Evolutionary conservation across 1,139 yeast genomes (phyloP).

Genomic region (Lodderomyces oxycetoniae): DNA sequence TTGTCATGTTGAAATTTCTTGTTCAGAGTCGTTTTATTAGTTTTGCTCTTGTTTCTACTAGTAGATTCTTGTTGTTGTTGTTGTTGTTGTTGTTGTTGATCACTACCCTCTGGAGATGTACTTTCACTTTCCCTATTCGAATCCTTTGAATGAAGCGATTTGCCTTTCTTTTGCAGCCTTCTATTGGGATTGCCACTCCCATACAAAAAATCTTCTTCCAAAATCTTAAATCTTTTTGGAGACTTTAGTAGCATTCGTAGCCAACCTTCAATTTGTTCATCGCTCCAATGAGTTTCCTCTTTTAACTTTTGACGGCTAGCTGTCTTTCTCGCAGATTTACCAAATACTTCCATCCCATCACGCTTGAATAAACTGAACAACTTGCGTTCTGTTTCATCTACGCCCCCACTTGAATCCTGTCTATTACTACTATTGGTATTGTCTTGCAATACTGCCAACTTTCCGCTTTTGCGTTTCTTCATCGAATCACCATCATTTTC

Average conservation of each 20-base stretch:
- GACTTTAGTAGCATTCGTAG: conserved; percentile 65
- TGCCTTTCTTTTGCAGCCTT: background rate
- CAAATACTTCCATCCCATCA: conserved; percentile 47
- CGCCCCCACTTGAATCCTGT: conserved; percentile 1
- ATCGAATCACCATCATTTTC: conserved; percentile 12
- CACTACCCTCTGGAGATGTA: background rate
- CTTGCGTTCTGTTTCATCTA: conserved; percentile 28
- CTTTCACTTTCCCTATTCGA: background rate
- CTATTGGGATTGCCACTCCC: conserved; percentile 31
- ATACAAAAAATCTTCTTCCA: conserved; percentile 60
- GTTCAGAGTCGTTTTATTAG: conserved; percentile 57
- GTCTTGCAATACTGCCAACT: too few relatives aligned
- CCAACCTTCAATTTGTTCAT: conserved; percentile 95
- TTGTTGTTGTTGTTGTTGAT: conserved; percentile 2
- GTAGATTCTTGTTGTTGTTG: conserved; percentile 5
- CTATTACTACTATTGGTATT: conserved; percentile 5
- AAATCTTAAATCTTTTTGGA: conserved; percentile 53
- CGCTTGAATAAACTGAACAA: conserved; percentile 56
- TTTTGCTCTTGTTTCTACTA: conserved; percentile 39
- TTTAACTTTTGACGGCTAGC: conserved; percentile 50
- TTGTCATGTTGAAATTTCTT: conserved; percentile 58
- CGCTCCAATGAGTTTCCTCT: conserved; percentile 61
- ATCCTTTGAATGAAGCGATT: background rate
- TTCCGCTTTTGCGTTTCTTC: too few relatives aligned
- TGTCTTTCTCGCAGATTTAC: conserved; percentile 47